Conservation (phyloP, 352 stramenopile genomes). For the Globisporangium iwayamae region DNA sequence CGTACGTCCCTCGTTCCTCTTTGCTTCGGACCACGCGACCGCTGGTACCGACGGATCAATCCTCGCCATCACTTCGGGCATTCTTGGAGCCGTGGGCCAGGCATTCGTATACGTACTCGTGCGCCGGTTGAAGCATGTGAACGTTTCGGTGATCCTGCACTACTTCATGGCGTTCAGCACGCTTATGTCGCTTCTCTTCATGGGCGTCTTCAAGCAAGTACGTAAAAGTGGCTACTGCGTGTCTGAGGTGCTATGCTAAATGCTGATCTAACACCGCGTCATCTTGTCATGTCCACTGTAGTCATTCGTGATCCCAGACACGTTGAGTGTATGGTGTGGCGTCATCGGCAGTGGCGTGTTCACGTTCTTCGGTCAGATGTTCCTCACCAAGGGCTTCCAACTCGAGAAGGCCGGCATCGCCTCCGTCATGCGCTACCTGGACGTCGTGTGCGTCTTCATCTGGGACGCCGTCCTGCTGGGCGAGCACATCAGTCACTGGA, state of each 20-base stretch:
- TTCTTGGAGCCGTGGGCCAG: conserved; percentile 58
- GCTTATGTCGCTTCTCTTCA: conserved; percentile 42
- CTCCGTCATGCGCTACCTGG: conserved; percentile 81
- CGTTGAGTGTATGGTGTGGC: conserved; percentile 39
- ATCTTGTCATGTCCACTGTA: not conserved
- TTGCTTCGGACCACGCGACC: conserved; percentile 39
- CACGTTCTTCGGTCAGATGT: conserved; percentile 62
- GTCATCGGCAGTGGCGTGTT: conserved; percentile 58
- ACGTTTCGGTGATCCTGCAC: conserved; percentile 65
- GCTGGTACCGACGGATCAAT: conserved; percentile 41
- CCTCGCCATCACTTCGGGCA: conserved; percentile 42
- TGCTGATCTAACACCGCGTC: too few species aligned
- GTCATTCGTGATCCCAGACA: conserved; percentile 44
- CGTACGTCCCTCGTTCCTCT: conserved; percentile 35
- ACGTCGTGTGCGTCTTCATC: conserved; percentile 82
- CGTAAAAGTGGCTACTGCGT: not conserved
- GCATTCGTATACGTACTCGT: conserved; percentile 70
- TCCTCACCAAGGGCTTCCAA: conserved; percentile 80
- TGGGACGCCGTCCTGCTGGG: conserved; percentile 63
- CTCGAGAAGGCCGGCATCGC: conserved; percentile 78
- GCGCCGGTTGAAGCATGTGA: conserved; percentile 52
- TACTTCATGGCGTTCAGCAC: conserved; percentile 78
- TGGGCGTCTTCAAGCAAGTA: conserved; percentile 52
- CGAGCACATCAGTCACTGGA: conserved; percentile 72
- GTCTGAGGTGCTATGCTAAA: too few species aligned